Evolutionary conservation across 306 rosid species (phyloP).

Genomic region (Lablab purpureus): DNA sequence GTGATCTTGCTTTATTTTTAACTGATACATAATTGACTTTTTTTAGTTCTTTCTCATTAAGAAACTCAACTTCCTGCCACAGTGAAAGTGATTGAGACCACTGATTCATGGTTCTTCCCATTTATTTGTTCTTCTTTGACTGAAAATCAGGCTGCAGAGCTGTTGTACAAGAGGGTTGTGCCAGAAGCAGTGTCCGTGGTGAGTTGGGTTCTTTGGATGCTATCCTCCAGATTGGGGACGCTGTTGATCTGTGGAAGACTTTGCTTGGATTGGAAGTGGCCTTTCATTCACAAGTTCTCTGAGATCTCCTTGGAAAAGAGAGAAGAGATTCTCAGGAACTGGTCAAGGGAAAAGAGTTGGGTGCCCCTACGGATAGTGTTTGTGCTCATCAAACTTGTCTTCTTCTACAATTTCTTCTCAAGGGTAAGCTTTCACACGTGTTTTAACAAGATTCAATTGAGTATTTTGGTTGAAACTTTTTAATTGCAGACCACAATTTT

Average conservation of each 20-base stretch:
- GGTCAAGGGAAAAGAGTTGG: constrained; percentile 66
- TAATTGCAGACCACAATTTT: neutral
- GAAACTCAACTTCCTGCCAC: neutral
- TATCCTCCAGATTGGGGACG: constrained; percentile 79
- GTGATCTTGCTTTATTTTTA: no score
- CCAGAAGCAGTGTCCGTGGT: constrained; percentile 59
- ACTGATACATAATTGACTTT: no score
- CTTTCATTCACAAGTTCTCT: constrained; percentile 72
- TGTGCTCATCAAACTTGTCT: constrained; percentile 64
- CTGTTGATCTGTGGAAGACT: constrained; percentile 68
- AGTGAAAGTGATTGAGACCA: no score
- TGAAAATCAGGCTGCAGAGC: constrained; percentile 71
- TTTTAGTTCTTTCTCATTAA: no score
- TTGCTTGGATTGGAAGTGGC: constrained; percentile 77
- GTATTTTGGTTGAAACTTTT: neutral
- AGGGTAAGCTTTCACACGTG: constrained; percentile 58
- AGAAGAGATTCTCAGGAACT: constrained; percentile 65
- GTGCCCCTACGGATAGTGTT: constrained; percentile 62
- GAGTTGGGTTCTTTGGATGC: constrained; percentile 55
- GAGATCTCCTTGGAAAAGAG: constrained; percentile 81
- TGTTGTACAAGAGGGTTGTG: constrained; percentile 52
- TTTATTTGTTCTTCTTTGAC: neutral
- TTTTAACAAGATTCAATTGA: neutral
- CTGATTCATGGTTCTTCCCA: no score
- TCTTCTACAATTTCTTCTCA: constrained; percentile 76